These are phyloP conservation scores for Clarireedia homoeocarpa DNA, from an alignment of 2,329 filamentous ascomycete genomes.

Conservation along the genomic window DNA sequence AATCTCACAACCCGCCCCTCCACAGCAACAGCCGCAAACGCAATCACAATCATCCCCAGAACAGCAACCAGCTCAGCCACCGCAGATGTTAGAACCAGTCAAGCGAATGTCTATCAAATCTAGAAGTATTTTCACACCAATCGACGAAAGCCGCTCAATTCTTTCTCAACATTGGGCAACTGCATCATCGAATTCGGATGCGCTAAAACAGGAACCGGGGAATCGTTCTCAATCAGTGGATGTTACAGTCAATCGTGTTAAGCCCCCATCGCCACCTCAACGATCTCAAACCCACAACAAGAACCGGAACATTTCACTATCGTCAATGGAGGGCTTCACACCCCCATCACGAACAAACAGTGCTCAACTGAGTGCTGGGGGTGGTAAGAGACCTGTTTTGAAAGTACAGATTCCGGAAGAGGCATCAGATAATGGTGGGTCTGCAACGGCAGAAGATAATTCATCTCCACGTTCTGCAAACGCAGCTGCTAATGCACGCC, in stretches of 20 bases:
- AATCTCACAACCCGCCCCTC: slow-evolving; percentile 41
- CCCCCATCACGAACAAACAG: slow-evolving; percentile 76
- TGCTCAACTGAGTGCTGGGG: slow-evolving; percentile 45
- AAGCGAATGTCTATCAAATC: slow-evolving; percentile 44
- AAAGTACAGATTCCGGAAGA: slow-evolving; percentile 95
- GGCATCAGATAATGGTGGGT: slow-evolving; percentile 64
- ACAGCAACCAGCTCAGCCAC: slow-evolving; percentile 41
- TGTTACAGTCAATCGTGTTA: slow-evolving; percentile 46
- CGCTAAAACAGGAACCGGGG: slow-evolving; percentile 21
- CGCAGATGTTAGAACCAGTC: slow-evolving; percentile 40
- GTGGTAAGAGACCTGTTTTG: slow-evolving; percentile 69
- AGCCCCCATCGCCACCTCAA: slow-evolving; percentile 46
- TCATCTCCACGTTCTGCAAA: slow-evolving; percentile 36
- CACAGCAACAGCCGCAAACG: slow-evolving; percentile 36
- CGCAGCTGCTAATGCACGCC: slow-evolving; percentile 19
- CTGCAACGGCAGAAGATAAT: slow-evolving; percentile 61
- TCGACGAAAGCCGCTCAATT: slow-evolving; percentile 86
- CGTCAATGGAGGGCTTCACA: slow-evolving; percentile 54
- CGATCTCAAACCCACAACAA: slow-evolving; percentile 38
- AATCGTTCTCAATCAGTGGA: slow-evolving; percentile 58
- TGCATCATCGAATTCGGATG: slow-evolving; percentile 42
- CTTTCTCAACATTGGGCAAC: slow-evolving; percentile 74
- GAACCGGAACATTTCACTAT: slow-evolving; percentile 37
- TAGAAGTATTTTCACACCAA: slow-evolving; percentile 89
- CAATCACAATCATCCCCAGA: slow-evolving; percentile 31